These are phyloP conservation scores for Fusarium humuli DNA, from an alignment of 2,329 filamentous ascomycete species.

Conservation along the genomic window DNA sequence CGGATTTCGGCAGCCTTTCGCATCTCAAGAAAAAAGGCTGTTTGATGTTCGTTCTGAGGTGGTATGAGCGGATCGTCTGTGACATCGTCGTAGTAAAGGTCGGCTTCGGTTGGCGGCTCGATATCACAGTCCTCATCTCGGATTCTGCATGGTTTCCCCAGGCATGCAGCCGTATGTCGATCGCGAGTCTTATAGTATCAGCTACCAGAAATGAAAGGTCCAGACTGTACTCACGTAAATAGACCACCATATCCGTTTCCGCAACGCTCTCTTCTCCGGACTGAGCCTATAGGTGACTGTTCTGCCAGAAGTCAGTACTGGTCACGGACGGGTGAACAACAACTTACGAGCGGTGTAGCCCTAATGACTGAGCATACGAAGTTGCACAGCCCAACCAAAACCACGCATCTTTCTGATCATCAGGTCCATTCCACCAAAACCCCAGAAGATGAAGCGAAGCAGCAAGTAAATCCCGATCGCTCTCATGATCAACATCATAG, in stretches of 20 bases:
- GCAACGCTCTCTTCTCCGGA: background rate
- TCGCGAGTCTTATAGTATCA: slow-evolving; percentile 17
- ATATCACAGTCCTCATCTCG: slow-evolving; percentile 40
- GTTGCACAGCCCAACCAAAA: slow-evolving; percentile 38
- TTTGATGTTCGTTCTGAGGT: slow-evolving; percentile 18
- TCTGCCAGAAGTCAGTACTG: background rate
- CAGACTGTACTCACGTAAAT: slow-evolving; percentile 17
- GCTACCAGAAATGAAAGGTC: fast-evolving
- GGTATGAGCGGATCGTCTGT: slow-evolving; percentile 1
- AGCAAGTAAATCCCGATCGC: slow-evolving; percentile 2
- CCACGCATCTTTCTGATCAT: slow-evolving; percentile 41
- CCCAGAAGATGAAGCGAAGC: slow-evolving; percentile 28
- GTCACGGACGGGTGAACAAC: fast-evolving
- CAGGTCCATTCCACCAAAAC: slow-evolving; percentile 37
- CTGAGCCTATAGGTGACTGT: background rate
- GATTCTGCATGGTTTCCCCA: slow-evolving; percentile 34
- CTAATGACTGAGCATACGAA: slow-evolving; percentile 31
- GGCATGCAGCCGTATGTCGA: slow-evolving; percentile 31
- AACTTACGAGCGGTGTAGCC: slow-evolving; percentile 36
- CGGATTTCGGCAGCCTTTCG: slow-evolving; percentile 11
- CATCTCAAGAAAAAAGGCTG: slow-evolving; percentile 32
- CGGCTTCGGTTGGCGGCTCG: slow-evolving; percentile 9
- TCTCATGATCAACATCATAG: slow-evolving; percentile 35
- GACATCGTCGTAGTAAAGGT: slow-evolving; percentile 27
- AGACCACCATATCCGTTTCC: slow-evolving; percentile 41